Conservation (phyloP, 1,284 basidiomycete genomes). For the Ganoderma boninense region DNA sequence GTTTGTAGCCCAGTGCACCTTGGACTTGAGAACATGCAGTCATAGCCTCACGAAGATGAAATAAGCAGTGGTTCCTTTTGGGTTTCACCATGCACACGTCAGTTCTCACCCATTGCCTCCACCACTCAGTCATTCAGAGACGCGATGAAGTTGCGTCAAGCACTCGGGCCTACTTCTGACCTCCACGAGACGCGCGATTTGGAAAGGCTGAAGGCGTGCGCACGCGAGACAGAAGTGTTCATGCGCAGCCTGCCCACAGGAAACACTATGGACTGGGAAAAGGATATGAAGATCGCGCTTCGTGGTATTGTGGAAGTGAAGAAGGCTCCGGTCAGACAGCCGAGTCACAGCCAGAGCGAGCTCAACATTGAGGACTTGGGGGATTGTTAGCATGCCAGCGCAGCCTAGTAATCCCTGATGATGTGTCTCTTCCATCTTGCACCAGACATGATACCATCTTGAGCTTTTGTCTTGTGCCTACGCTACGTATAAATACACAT, state of each 20-base stretch:
- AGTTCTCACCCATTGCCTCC: neutral
- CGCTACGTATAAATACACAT: slow-evolving; percentile 24
- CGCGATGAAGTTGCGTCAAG: slow-evolving; percentile 24
- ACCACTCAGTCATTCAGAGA: slow-evolving; percentile 29
- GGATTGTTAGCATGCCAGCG: slow-evolving; percentile 2
- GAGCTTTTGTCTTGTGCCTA: neutral
- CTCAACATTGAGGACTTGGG: slow-evolving; percentile 30
- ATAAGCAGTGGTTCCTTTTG: slow-evolving; percentile 26
- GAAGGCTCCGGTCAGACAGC: slow-evolving; percentile 14
- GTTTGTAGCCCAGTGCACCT: too few relatives aligned
- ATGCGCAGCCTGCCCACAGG: slow-evolving; percentile 26
- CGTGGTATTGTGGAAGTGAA: slow-evolving; percentile 35
- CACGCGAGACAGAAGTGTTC: slow-evolving; percentile 25
- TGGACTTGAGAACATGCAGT: slow-evolving; percentile 46
- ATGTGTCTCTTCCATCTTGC: neutral
- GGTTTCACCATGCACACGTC: neutral
- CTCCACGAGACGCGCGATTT: slow-evolving; percentile 35
- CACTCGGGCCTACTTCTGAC: slow-evolving; percentile 29
- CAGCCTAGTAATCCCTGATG: neutral
- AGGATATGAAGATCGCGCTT: slow-evolving; percentile 37
- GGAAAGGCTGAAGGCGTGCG: slow-evolving; percentile 26
- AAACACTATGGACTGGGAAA: slow-evolving; percentile 28
- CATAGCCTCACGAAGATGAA: slow-evolving; percentile 36
- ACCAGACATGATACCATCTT: neutral
- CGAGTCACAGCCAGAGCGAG: slow-evolving; percentile 32